Percentiles rank a stretch among this genome's conserved stretches.
Evolutionary conservation across 2,329 filamentous ascomycete genomes (phyloP).

Genomic region (Furcasterigmium sp.): DNA sequence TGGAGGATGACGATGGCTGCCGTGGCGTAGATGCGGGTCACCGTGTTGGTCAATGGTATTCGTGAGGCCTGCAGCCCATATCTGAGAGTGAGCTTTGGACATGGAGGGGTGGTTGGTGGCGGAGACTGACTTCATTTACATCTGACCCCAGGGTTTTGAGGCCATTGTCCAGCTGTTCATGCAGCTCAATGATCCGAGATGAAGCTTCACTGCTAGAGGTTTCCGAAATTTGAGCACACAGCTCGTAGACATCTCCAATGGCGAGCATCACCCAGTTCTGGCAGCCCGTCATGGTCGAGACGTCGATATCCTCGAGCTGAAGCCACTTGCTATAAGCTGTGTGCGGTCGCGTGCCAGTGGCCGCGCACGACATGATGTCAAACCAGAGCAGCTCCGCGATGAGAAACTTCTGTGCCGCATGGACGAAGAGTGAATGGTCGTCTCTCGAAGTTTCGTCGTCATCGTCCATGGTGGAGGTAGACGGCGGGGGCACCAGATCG

Average conservation of each 20-base stretch:
- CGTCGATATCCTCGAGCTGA: slow-evolving; percentile 3
- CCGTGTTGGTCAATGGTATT: no score
- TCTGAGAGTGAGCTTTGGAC: no score
- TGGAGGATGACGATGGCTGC: slow-evolving; percentile 3
- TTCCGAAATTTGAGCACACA: slow-evolving; percentile 1
- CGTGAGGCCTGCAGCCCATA: no score
- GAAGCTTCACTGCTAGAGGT: no score
- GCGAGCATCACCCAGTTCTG: slow-evolving; percentile 10
- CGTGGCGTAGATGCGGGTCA: slow-evolving; percentile 7
- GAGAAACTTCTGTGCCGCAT: slow-evolving; percentile 8
- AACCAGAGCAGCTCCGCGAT: slow-evolving; percentile 8
- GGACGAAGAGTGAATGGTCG: background rate
- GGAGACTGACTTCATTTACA: no score
- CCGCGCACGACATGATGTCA: slow-evolving; percentile 6
- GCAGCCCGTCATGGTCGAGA: slow-evolving; percentile 8
- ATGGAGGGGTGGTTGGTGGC: no score
- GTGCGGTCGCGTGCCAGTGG: slow-evolving; percentile 3
- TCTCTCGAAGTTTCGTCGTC: background rate
- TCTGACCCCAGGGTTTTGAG: no score
- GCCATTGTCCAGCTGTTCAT: no score
- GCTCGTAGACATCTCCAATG: slow-evolving; percentile 5
- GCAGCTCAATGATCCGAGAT: no score
- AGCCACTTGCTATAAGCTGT: slow-evolving; percentile 6
- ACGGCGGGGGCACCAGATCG: background rate
- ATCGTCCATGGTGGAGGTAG: slow-evolving; percentile 1